These are phyloP conservation scores for Curvularia verruculosa DNA, from an alignment of 2,329 filamentous ascomycete species.

Conservation along the genomic window DNA sequence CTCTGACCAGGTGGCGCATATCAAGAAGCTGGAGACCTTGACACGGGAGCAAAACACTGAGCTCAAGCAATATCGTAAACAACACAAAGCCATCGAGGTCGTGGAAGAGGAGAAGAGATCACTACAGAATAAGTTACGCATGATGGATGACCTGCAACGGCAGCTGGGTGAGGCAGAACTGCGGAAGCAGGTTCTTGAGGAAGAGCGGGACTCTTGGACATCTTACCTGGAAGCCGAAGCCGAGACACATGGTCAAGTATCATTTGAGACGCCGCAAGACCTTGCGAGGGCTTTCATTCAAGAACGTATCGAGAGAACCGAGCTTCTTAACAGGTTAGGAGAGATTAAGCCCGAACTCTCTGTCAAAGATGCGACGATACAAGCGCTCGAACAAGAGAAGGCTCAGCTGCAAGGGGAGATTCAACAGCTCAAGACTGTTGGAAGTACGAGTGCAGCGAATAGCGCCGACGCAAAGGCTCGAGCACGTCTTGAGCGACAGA, in stretches of 20 bases:
- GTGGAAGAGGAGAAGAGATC: slow-evolving; percentile 94
- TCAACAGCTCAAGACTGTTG: slow-evolving; percentile 67
- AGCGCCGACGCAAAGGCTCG: slow-evolving; percentile 68
- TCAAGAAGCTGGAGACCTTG: slow-evolving; percentile 78
- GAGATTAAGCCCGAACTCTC: slow-evolving; percentile 76
- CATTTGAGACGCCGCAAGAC: slow-evolving; percentile 87
- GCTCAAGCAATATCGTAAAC: slow-evolving; percentile 78
- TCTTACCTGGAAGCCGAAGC: slow-evolving; percentile 77
- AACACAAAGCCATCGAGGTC: slow-evolving; percentile 86
- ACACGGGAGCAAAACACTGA: slow-evolving; percentile 82
- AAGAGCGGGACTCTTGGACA: slow-evolving; percentile 86
- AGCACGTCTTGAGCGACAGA: slow-evolving; percentile 82
- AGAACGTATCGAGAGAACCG: slow-evolving; percentile 79
- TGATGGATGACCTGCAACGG: slow-evolving; percentile 73
- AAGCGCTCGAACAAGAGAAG: slow-evolving; percentile 73
- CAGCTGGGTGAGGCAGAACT: slow-evolving; percentile 81
- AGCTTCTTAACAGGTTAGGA: slow-evolving; percentile 81
- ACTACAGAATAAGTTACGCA: slow-evolving; percentile 76
- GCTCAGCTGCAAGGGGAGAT: slow-evolving; percentile 68
- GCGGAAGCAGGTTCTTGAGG: slow-evolving; percentile 84
- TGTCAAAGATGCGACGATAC: slow-evolving; percentile 78
- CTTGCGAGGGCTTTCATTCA: slow-evolving; percentile 83
- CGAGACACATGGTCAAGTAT: slow-evolving; percentile 64
- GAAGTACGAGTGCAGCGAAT: slow-evolving; percentile 46
- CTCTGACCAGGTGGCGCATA: slow-evolving; percentile 89